A percentile compares a stretch with the other conserved stretches of the same genome.
phyloP scores from a whole-genome alignment of 768 basidiomycete species.

The Xerocomus brunneocitrinus region DNA sequence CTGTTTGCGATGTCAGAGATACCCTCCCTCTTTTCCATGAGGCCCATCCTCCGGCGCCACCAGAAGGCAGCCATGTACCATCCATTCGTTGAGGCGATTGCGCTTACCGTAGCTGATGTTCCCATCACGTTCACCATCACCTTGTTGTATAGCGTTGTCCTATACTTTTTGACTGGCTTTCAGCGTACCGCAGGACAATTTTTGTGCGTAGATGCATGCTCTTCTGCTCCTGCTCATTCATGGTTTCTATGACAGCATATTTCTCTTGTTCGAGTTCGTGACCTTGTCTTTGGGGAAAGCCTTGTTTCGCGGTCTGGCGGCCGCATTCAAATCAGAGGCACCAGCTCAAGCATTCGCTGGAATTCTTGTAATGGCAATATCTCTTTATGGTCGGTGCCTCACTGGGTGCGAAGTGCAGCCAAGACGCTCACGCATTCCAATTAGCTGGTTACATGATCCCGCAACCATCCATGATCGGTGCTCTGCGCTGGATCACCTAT shows the following conservation, averaged over 20 bases:
- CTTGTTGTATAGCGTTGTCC: constrained; percentile 32
- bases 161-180: constrained; percentile 62
- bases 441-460: constrained; percentile 55
- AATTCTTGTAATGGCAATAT: constrained; percentile 45
- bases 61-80: constrained; percentile 46
- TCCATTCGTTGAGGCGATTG: constrained; percentile 44
- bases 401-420: too few relatives aligned
- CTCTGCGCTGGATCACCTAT: constrained; percentile 62
- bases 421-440: neutral
- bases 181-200: constrained; percentile 55
- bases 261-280: constrained; percentile 54
- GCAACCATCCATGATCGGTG: constrained; percentile 59
- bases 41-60: constrained; percentile 43
- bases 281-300: constrained; percentile 66
- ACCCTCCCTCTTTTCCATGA: constrained; percentile 42
- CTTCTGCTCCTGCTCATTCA: constrained; percentile 4
- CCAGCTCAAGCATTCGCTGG: constrained; percentile 60
- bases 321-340: constrained; percentile 53
- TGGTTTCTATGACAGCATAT: constrained; percentile 37
- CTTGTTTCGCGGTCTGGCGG: constrained; percentile 67
- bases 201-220: constrained; percentile 46
- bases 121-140: constrained; percentile 39
- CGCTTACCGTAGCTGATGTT: constrained; percentile 44
- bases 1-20: constrained; percentile 60
- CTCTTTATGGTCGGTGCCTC: constrained; percentile 39